Evolutionary conservation across 202 grass and related monocot species (phyloP).

Genomic region (Hordeum pubiflorum): DNA sequence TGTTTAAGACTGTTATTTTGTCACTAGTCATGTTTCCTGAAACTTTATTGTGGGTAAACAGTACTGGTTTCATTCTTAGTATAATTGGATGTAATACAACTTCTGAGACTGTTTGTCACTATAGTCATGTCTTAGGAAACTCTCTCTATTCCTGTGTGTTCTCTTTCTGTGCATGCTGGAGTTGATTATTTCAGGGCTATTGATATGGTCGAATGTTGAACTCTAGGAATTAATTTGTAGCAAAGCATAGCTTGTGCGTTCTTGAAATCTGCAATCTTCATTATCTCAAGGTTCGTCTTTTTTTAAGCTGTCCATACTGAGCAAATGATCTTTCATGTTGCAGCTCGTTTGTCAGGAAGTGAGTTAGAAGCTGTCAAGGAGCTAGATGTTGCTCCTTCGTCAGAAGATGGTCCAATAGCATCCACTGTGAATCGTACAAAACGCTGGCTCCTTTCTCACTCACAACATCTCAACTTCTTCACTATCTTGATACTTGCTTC

Average conservation of each 20-base stretch:
- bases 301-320: conserved; percentile 6
- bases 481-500: conserved; percentile 93
- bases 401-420: conserved; percentile 67
- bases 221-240: not conserved
- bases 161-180: conserved; percentile 18
- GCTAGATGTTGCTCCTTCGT: conserved; percentile 43
- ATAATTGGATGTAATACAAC: not conserved
- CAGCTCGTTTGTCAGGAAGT: conserved; percentile 77
- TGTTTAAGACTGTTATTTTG: not conserved
- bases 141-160: not conserved
- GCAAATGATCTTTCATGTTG: conserved; percentile 21
- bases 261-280: not conserved
- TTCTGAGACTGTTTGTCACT: not conserved
- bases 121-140: not conserved
- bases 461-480: conserved; percentile 72
- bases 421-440: conserved; percentile 53
- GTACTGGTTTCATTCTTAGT: not conserved
- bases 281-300: not conserved
- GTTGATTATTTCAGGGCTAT: not conserved
- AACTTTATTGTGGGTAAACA: not conserved
- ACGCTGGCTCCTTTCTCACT: conserved; percentile 68
- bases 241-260: not conserved
- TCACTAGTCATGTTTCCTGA: not conserved
- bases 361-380: conserved; percentile 72
- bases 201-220: not conserved